A percentile compares a stretch with the other conserved stretches of the same genome.
These are phyloP conservation scores for Nothopassalora personata DNA, from an alignment of 2,329 filamentous ascomycete genomes.

Conservation along the genomic window DNA sequence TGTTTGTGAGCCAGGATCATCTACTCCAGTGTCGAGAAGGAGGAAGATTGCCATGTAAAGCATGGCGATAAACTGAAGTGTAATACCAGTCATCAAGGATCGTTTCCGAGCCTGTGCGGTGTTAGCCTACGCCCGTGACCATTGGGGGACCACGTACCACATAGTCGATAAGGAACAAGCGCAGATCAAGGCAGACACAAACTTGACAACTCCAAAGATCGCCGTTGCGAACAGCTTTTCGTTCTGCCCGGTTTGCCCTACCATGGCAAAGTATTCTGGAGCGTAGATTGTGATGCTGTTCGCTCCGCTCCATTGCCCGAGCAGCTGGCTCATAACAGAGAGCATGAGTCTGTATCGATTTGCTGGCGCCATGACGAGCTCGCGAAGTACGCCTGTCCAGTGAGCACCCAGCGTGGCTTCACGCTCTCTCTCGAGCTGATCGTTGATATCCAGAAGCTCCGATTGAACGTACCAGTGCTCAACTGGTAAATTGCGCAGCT, in stretches of 20 bases:
- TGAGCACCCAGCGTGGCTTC: constrained; percentile 64
- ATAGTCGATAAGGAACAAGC: constrained; percentile 60
- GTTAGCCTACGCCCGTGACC: not conserved
- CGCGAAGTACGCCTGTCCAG: constrained; percentile 61
- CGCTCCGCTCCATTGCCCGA: constrained; percentile 62
- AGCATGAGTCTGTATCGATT: constrained; percentile 72
- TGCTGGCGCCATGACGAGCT: constrained; percentile 61
- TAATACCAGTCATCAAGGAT: constrained; percentile 41
- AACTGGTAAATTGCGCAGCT: constrained; percentile 25
- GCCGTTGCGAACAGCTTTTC: constrained; percentile 68
- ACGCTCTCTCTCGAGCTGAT: constrained; percentile 62
- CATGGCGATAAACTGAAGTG: constrained; percentile 40
- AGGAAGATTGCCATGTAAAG: constrained; percentile 52
- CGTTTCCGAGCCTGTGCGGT: constrained; percentile 21
- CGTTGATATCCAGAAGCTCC: constrained; percentile 61
- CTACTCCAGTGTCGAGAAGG: constrained; percentile 55
- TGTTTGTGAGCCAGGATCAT: constrained; percentile 47
- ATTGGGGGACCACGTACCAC: not conserved
- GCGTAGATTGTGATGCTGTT: constrained; percentile 72
- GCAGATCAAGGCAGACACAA: constrained; percentile 61
- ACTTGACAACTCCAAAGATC: constrained; percentile 71
- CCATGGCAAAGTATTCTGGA: constrained; percentile 64
- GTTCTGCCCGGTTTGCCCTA: constrained; percentile 63
- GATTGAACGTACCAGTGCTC: constrained; percentile 31
- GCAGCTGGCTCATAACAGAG: constrained; percentile 61